Conservation (phyloP, 2,329 filamentous ascomycete genomes). For the Fusarium cyanostomum region DNA sequence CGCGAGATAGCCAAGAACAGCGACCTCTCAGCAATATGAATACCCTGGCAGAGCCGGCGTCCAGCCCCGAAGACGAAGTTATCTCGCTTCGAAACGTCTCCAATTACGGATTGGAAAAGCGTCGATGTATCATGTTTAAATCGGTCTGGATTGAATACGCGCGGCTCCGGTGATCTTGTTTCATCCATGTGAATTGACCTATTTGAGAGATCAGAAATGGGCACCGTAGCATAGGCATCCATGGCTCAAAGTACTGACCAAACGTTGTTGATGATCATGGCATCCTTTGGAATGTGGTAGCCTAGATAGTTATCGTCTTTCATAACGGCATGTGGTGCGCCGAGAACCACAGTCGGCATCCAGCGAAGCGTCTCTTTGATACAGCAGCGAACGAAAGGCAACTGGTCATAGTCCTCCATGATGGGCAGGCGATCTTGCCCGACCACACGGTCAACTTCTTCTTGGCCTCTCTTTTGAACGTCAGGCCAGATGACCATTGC, state of each 20-base stretch:
- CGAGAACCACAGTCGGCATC: conserved; percentile 43
- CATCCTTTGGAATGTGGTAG: conserved; percentile 42
- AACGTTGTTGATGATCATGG: background rate
- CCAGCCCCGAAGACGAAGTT: conserved; percentile 22
- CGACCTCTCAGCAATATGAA: conserved; percentile 16
- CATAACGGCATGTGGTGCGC: conserved; percentile 52
- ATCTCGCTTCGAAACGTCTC: background rate
- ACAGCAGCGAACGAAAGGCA: conserved; percentile 54
- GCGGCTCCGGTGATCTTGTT: background rate
- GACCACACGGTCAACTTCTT: conserved; percentile 55
- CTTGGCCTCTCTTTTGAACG: conserved; percentile 53
- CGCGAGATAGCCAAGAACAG: conserved; percentile 16
- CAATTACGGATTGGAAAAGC: background rate
- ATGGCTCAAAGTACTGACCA: background rate
- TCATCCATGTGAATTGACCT: background rate
- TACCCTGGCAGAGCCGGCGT: conserved; percentile 15
- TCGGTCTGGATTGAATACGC: background rate
- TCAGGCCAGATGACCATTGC: conserved; percentile 57
- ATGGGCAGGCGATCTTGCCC: conserved; percentile 54
- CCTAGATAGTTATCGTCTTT: conserved; percentile 40
- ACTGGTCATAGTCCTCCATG: conserved; percentile 52
- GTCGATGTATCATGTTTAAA: background rate
- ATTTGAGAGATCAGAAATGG: background rate
- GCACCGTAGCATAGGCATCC: background rate
- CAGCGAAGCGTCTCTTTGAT: conserved; percentile 47